These are phyloP conservation scores for Singerocomus inundabilis DNA, from an alignment of 1,284 basidiomycete species.

Conservation along the genomic window DNA sequence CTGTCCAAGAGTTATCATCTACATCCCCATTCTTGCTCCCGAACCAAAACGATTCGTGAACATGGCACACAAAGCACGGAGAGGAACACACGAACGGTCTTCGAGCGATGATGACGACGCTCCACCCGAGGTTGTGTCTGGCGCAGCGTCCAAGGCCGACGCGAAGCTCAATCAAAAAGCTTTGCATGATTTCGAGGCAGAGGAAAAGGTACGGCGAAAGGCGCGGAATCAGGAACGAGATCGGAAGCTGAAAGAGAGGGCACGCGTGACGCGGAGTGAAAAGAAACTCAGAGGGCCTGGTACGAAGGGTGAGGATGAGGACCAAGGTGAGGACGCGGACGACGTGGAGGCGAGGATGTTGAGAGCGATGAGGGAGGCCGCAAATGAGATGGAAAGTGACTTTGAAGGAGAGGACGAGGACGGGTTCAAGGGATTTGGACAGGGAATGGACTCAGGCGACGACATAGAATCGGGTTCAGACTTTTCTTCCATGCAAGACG, in stretches of 20 bases:
- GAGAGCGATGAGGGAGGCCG: slow-evolving; percentile 43
- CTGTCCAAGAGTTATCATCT: too few relatives aligned
- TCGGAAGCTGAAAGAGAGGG: slow-evolving; percentile 45
- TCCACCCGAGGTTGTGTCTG: slow-evolving; percentile 49
- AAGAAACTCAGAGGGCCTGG: too few relatives aligned
- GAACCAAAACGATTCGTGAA: background rate
- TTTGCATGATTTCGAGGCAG: slow-evolving; percentile 35
- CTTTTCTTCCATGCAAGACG: slow-evolving; percentile 10
- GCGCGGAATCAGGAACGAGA: slow-evolving; percentile 45
- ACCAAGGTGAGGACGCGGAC: background rate
- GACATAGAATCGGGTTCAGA: slow-evolving; percentile 15
- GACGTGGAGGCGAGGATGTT: slow-evolving; percentile 36
- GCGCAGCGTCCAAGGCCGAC: slow-evolving; percentile 41
- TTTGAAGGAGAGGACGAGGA: slow-evolving; percentile 3
- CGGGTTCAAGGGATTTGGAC: slow-evolving; percentile 17
- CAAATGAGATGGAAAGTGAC: slow-evolving; percentile 27
- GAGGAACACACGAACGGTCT: slow-evolving; percentile 7
- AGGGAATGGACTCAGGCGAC: slow-evolving; percentile 14
- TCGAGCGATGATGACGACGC: slow-evolving; percentile 37
- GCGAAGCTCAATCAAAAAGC: slow-evolving; percentile 35
- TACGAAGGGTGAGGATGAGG: too few relatives aligned
- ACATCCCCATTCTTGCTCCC: background rate
- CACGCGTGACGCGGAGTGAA: slow-evolving; percentile 33
- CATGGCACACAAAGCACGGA: slow-evolving; percentile 23
- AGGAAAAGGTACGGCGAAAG: slow-evolving; percentile 39